phyloP scores from a whole-genome alignment of 805 yeast species.

The Candida odintsovae region DNA sequence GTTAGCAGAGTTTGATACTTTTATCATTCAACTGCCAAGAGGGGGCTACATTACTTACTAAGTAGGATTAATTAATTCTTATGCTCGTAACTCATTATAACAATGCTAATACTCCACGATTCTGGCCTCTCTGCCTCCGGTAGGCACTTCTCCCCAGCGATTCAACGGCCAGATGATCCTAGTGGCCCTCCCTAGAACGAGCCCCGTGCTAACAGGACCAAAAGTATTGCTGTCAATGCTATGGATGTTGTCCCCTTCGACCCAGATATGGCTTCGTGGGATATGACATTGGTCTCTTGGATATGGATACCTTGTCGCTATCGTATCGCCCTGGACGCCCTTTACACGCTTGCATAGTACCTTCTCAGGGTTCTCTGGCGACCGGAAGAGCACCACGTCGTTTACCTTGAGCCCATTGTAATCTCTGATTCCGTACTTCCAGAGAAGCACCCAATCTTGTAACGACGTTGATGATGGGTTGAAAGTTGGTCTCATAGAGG shows the following conservation, averaged over 20 bases:
- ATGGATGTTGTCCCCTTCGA: constrained; percentile 87
- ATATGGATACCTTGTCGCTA: constrained; percentile 59
- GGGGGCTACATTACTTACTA: too few species aligned
- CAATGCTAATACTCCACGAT: constrained; percentile 6
- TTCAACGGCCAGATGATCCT: constrained; percentile 64
- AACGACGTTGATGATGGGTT: constrained; percentile 53
- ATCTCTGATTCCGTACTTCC: constrained; percentile 52
- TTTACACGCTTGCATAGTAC: constrained; percentile 76
- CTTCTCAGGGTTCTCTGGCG: constrained; percentile 75
- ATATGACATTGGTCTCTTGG: constrained; percentile 55
- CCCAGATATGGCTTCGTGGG: constrained; percentile 86
- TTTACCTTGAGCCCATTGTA: constrained; percentile 46
- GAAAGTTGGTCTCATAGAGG: constrained; percentile 85
- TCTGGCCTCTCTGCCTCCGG: constrained; percentile 50
- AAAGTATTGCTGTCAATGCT: constrained; percentile 81
- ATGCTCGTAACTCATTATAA: too few species aligned
- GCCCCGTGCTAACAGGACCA: constrained; percentile 82
- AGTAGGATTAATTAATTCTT: too few species aligned
- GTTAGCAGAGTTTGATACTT: too few species aligned
- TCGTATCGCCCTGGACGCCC: constrained; percentile 67
- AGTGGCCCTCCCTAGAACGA: constrained; percentile 73
- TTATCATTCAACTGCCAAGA: too few species aligned
- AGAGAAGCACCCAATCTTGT: constrained; percentile 60
- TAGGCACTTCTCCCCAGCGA: constrained; percentile 45
- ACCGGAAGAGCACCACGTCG: constrained; percentile 71